These are phyloP conservation scores for Licmophora abbreviata DNA, from an alignment of 108 stramenopile genomes.

Conservation along the genomic window DNA sequence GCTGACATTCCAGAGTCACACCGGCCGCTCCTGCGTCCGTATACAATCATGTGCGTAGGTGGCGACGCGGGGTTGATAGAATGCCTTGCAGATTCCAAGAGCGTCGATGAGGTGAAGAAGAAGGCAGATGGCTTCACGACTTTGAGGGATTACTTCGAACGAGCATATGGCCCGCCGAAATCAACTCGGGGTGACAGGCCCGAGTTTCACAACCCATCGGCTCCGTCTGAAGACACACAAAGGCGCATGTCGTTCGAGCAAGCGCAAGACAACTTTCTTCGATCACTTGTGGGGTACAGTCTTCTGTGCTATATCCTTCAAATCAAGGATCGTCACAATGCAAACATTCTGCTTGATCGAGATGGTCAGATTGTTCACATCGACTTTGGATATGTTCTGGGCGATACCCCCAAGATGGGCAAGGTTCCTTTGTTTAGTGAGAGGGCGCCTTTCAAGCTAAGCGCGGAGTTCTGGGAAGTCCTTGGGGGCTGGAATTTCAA, in stretches of 20 bases:
- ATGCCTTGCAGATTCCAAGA: constrained; percentile 79
- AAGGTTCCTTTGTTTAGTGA: constrained; percentile 85
- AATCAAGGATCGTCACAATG: constrained; percentile 97
- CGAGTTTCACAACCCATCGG: not conserved
- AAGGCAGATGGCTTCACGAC: constrained; percentile 65
- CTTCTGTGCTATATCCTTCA: constrained; percentile 93
- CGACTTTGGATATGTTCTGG: constrained; percentile 96
- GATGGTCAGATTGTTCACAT: constrained; percentile 74
- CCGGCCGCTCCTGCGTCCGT: constrained; percentile 76
- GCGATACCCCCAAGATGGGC: constrained; percentile 89
- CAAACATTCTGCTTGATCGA: constrained; percentile 91
- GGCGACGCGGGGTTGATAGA: constrained; percentile 82
- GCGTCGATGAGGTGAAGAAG: constrained; percentile 84
- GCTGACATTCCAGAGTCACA: constrained; percentile 56
- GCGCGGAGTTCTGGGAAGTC: constrained; percentile 83
- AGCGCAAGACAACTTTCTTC: constrained; percentile 84
- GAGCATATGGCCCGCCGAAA: constrained; percentile 60
- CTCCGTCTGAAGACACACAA: not conserved
- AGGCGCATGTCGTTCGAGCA: constrained; percentile 42
- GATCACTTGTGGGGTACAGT: constrained; percentile 86
- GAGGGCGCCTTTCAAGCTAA: constrained; percentile 90
- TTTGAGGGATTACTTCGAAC: constrained; percentile 63
- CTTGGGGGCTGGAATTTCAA: constrained; percentile 90
- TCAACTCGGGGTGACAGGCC: not conserved
- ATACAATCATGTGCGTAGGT: constrained; percentile 86